A percentile compares a stretch with the other conserved stretches of the same genome.
These are phyloP conservation scores for Eucalyptus cloeziana DNA, from an alignment of 345 rosid species.

Conservation along the genomic window DNA sequence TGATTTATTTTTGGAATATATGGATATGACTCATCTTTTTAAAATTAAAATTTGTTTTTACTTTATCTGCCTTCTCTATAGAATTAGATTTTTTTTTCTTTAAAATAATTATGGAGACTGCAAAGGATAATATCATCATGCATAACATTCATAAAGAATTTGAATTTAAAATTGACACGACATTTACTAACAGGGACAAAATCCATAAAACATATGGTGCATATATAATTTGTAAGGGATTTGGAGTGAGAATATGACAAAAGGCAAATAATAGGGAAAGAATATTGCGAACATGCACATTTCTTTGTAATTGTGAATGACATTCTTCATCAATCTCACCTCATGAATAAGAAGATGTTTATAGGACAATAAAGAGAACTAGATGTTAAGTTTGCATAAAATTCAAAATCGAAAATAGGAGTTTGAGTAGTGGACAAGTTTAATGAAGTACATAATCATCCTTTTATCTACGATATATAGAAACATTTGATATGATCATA, in stretches of 20 bases:
- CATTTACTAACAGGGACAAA: rapidly evolving
- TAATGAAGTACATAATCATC: not conserved
- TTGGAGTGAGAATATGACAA: not conserved
- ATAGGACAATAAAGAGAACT: no score
- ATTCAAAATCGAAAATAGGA: rapidly evolving
- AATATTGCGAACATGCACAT: not conserved
- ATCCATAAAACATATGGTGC: no score
- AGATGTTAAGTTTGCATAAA: not conserved
- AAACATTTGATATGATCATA: not conserved
- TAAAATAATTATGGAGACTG: not conserved
- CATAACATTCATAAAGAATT: no score
- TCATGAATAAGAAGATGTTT: no score
- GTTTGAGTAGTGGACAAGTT: rapidly evolving
- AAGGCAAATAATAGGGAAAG: no score
- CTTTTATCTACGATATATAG: rapidly evolving
- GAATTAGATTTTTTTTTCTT: not conserved
- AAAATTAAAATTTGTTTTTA: not conserved
- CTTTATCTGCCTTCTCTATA: rapidly evolving
- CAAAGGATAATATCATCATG: not conserved
- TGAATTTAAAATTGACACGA: not conserved
- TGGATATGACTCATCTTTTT: not conserved
- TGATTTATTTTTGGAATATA: not conserved
- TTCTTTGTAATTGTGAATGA: no score
- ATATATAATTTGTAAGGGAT: no score
- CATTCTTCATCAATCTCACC: rapidly evolving